Percentiles rank a stretch among this genome's conserved stretches.
These are phyloP conservation scores for Geum urbanum DNA, from an alignment of 306 rosid genomes.

Conservation along the genomic window DNA sequence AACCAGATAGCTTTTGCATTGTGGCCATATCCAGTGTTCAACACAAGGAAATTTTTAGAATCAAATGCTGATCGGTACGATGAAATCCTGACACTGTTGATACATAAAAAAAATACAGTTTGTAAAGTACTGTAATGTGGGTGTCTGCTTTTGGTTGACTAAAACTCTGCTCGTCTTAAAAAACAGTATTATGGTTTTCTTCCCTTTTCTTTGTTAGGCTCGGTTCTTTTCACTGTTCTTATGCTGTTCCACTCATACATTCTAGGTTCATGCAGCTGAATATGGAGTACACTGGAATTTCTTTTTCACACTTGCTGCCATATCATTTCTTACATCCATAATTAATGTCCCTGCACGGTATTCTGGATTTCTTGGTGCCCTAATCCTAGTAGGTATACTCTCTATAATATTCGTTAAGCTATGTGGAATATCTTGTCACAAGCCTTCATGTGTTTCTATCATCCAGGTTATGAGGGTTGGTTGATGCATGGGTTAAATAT, in stretches of 20 bases:
- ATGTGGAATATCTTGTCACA: conserved; percentile 16
- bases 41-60: neutral
- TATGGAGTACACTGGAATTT: conserved; percentile 98
- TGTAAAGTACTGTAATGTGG: neutral
- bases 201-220: conserved; percentile 10
- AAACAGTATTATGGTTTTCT: neutral
- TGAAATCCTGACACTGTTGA: conserved; percentile 5
- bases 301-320: conserved; percentile 87
- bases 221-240: neutral
- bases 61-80: neutral
- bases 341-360: conserved; percentile 55
- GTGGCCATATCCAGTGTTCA: neutral
- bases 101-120: neutral
- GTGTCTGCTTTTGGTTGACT: neutral
- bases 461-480: conserved; percentile 68
- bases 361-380: conserved; percentile 66
- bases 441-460: conserved; percentile 21
- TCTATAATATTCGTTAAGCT: conserved; percentile 12
- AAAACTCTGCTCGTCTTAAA: neutral
- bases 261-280: conserved; percentile 80
- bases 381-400: conserved; percentile 71
- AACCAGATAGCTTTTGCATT: neutral
- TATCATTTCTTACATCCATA: conserved; percentile 65
- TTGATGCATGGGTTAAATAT: conserved; percentile 60
- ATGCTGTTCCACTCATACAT: neutral